Evolutionary conservation across 2,329 filamentous ascomycete genomes (phyloP), one percentile per base, ranked within the genome.

Genomic region (Seiridium unicorne): DNA sequence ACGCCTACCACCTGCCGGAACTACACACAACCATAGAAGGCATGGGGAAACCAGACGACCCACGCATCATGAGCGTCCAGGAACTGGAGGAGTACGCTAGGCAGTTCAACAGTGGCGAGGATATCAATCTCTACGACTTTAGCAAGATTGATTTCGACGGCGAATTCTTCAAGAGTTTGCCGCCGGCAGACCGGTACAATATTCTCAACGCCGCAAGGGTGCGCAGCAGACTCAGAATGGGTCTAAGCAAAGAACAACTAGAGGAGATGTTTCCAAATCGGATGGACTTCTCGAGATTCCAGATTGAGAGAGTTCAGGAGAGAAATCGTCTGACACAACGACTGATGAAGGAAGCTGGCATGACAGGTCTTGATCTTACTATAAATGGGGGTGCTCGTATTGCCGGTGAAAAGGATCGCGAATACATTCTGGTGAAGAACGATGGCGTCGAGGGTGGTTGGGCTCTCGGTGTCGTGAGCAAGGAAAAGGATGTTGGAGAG

Each of bases 141-240:
- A 96, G 91, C 71, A 98, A 98, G 76, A 99, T 99, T 68, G 95
- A 99, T 72, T 99, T 98, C 69, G 91, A 98, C 65, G 92, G 93
- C 65, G 88, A 94, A 10, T 99, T 99, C 76, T 99, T 99, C 77
- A 86, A 90, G 72, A 97, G 92, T 72, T 76, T 99, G 60, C 95
- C 96, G 0, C 83, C 93, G 1, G 89, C 89, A 2, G 95, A 99
- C 77, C 87, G 94, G 54, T 99, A 99, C 79, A 98, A 98, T 68
- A 99, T 99, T 57, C 78, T 99, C 31, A 99, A 99, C 71, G 95
- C 96, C 1, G 95, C 96, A 1, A 84, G 95, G 62, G 73, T 99
- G 62, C 83, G 95, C 60, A 97, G 92, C 73, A 84, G 95, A 57
- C 80, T 99, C 69, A 87, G 95, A 71, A 97, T 99, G 94, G 95